phyloP scores from a whole-genome alignment of 1,284 basidiomycete species.

The Naganishia sp. region DNA sequence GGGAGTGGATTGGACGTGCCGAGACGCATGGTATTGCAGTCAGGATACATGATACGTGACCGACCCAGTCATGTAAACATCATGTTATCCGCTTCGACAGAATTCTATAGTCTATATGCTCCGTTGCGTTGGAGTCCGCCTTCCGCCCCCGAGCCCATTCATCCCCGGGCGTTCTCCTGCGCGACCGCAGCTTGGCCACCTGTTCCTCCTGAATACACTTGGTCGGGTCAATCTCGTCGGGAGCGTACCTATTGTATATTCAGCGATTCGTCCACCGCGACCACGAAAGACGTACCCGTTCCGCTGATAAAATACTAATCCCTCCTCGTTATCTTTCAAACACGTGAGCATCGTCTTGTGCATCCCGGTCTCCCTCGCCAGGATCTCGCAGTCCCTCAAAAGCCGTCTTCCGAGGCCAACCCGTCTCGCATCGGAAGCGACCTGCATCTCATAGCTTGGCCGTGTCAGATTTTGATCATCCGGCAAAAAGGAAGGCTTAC shows the following conservation, averaged over 20 bases:
- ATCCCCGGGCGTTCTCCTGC: constrained; percentile 35
- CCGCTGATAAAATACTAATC: constrained; percentile 43
- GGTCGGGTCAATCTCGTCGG: constrained; percentile 52
- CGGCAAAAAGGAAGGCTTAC: constrained; percentile 1
- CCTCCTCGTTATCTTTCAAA: constrained; percentile 43
- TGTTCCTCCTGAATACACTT: constrained; percentile 34
- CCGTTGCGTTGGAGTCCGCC: constrained; percentile 18
- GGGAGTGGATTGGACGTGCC: constrained; percentile 9
- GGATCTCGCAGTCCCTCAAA: constrained; percentile 42
- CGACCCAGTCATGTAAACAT: constrained; percentile 5
- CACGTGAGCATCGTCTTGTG: constrained; percentile 52
- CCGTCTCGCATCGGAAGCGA: constrained; percentile 36
- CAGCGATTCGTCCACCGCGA: background rate
- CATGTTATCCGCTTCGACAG: constrained; percentile 32
- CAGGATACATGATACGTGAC: constrained; percentile 8
- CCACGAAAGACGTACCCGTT: constrained; percentile 37
- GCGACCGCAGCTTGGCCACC: constrained; percentile 11
- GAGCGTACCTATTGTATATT: constrained; percentile 35
- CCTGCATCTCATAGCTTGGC: constrained; percentile 50
- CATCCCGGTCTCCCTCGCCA: constrained; percentile 43
- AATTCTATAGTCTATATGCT: constrained; percentile 35
- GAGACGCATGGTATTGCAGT: constrained; percentile 19
- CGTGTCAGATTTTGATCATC: background rate
- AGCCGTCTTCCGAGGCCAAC: constrained; percentile 42
- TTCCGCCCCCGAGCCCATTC: background rate